Evolutionary conservation across 2,329 filamentous ascomycete species (phyloP).

Genomic region (Aureobasidium pullulans): DNA sequence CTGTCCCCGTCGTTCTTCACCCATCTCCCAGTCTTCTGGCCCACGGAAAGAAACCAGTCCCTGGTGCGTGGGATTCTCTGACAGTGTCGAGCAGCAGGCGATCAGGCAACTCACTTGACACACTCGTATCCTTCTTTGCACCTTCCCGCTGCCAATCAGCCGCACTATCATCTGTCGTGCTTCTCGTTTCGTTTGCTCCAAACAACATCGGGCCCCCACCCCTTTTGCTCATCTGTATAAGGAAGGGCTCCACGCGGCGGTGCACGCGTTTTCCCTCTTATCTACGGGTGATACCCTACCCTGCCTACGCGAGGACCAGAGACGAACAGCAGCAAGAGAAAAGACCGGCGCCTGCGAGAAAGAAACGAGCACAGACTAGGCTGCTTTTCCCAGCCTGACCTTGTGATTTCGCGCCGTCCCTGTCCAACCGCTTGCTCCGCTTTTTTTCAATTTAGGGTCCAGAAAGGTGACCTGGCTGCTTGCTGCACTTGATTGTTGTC

Average conservation of each 20-base stretch:
- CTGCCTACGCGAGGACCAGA: background rate
- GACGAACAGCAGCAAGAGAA: background rate
- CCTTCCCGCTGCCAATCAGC: background rate
- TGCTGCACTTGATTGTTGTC: background rate
- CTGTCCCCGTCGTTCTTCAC: background rate
- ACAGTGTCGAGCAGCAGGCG: background rate
- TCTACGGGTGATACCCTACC: background rate
- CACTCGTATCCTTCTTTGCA: background rate
- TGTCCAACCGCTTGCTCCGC: constrained; percentile 12
- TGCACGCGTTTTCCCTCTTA: background rate
- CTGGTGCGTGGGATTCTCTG: constrained; percentile 2
- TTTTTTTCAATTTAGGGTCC: constrained; percentile 5
- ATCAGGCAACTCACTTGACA: background rate
- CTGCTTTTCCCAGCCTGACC: background rate
- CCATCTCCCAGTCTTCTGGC: background rate
- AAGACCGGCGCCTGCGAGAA: constrained; percentile 6
- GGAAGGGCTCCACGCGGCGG: constrained; percentile 7
- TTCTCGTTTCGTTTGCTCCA: constrained; percentile 10
- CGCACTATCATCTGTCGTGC: constrained; percentile 8
- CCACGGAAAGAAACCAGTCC: background rate
- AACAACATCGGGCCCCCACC: background rate
- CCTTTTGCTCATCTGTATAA: constrained; percentile 3
- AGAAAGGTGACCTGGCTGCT: background rate
- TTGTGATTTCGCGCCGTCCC: constrained; percentile 4
- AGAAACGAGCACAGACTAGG: constrained; percentile 6